Percentiles rank a stretch among this genome's conserved stretches.
Evolutionary conservation across 768 basidiomycete genomes (phyloP).

Genomic region (Hygrophoropsis aurantiaca): DNA sequence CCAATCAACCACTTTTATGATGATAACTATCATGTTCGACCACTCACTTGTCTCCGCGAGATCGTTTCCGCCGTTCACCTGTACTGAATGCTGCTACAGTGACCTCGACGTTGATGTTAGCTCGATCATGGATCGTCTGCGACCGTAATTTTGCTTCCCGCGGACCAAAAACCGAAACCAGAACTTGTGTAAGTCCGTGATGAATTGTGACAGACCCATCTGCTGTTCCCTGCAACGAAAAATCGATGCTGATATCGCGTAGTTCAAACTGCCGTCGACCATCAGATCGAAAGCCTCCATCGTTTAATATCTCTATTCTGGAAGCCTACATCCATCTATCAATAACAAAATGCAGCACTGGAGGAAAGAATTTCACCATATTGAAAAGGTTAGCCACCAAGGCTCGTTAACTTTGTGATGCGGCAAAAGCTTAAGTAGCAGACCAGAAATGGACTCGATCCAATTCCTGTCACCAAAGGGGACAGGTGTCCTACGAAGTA

Average conservation of each 20-base stretch:
- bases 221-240: slow-evolving; percentile 70
- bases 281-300: slow-evolving; percentile 88
- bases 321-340: slow-evolving; percentile 37
- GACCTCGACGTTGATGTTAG: slow-evolving; percentile 87
- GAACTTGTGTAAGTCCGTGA: slow-evolving; percentile 89
- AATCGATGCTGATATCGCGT: slow-evolving; percentile 75
- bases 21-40: background rate
- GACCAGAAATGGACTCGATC: no score
- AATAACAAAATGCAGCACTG: background rate
- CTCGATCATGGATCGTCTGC: slow-evolving; percentile 82
- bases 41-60: slow-evolving; percentile 85
- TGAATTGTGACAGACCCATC: slow-evolving; percentile 84
- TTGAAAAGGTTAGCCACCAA: no score
- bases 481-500: no score
- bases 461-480: no score
- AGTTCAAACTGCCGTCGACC: slow-evolving; percentile 91
- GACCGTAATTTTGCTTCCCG: slow-evolving; percentile 78
- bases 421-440: no score
- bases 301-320: slow-evolving; percentile 75
- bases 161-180: slow-evolving; percentile 89
- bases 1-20: slow-evolving; percentile 1
- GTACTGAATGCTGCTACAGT: slow-evolving; percentile 86
- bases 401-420: no score
- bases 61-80: slow-evolving; percentile 72
- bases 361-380: no score